phyloP scores from a whole-genome alignment of 345 rosid genomes.

The Durio zibethinus region DNA sequence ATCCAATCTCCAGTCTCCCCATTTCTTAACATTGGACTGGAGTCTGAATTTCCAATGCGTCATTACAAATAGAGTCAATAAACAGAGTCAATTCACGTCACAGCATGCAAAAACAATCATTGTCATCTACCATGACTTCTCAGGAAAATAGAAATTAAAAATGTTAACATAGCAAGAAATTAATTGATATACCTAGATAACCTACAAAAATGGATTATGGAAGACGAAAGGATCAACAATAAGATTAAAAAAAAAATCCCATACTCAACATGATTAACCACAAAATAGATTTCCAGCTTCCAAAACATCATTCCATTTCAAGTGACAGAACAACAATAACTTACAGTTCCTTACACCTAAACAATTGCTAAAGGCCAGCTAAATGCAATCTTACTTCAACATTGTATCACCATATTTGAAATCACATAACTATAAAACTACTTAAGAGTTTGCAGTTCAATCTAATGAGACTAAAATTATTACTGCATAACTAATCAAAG shows the following conservation, averaged over 20 bases:
- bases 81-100: background rate
- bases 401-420: background rate
- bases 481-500: background rate
- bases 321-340: background rate
- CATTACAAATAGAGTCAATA: slow-evolving; percentile 4
- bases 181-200: background rate
- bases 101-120: background rate
- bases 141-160: background rate
- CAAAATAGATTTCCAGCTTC: background rate
- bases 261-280: background rate
- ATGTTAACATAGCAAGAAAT: background rate
- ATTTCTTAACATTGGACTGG: slow-evolving; percentile 96
- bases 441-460: background rate
- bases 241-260: background rate
- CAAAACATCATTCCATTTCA: background rate
- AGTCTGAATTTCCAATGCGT: slow-evolving; percentile 48
- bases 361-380: background rate
- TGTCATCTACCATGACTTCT: background rate
- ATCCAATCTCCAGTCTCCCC: slow-evolving; percentile 99
- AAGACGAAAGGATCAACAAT: background rate
- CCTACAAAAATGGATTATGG: background rate
- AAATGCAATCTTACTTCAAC: background rate
- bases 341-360: background rate
- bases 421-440: background rate
- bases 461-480: background rate